Conservation (phyloP, 495 filamentous ascomycete genomes). For the Penicillium fimorum region DNA sequence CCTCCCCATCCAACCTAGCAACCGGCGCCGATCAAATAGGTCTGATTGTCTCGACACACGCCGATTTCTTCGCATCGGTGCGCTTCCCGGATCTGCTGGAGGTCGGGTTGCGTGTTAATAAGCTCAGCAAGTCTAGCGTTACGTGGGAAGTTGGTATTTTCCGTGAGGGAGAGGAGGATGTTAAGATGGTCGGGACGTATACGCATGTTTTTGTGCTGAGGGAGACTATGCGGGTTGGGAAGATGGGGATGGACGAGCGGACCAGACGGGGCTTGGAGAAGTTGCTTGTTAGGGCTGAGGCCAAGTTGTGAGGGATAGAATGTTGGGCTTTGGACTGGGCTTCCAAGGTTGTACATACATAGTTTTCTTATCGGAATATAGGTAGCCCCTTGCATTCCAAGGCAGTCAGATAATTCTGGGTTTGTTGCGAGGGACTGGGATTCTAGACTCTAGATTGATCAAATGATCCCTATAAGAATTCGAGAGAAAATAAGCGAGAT, state of each 20-base stretch:
- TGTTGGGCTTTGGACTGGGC: neutral
- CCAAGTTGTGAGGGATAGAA: constrained; percentile 23
- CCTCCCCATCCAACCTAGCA: constrained; percentile 11
- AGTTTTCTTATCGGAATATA: neutral
- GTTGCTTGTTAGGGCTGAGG: constrained; percentile 37
- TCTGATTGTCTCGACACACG: constrained; percentile 77
- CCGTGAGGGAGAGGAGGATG: constrained; percentile 66
- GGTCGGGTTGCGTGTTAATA: constrained; percentile 76
- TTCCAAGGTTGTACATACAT: neutral
- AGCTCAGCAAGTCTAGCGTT: constrained; percentile 83
- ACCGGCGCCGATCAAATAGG: constrained; percentile 26
- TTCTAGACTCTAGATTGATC: neutral
- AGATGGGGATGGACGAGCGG: constrained; percentile 47
- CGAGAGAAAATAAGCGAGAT: neutral
- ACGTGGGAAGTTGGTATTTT: constrained; percentile 91
- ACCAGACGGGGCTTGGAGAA: constrained; percentile 47
- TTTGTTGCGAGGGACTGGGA: neutral
- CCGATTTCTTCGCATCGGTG: constrained; percentile 82
- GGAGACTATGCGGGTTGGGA: constrained; percentile 61
- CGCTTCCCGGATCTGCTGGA: constrained; percentile 80
- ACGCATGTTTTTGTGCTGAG: constrained; percentile 87
- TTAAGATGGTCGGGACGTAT: constrained; percentile 83
- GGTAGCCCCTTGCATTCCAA: neutral
- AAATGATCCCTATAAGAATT: neutral
- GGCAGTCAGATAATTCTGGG: neutral